A percentile compares a stretch with the other conserved stretches of the same genome.
Evolutionary conservation across 1,139 yeast genomes (phyloP).

Genomic region (Yamadazyma buinensis): DNA sequence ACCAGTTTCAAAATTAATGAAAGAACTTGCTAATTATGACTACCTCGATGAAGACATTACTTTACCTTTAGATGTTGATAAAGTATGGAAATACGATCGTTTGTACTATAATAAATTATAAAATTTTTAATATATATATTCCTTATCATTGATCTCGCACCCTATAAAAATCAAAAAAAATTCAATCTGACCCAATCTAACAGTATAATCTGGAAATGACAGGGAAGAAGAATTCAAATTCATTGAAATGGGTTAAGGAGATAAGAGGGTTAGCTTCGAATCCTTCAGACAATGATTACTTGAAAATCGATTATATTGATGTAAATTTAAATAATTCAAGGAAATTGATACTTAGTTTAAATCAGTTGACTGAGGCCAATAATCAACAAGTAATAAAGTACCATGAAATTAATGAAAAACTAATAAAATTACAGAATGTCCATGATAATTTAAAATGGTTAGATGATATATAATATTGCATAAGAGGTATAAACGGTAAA

Average conservation of each 20-base stretch:
- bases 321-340: conserved; percentile 43
- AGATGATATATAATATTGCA: background rate
- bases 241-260: conserved; percentile 29
- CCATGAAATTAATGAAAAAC: conserved; percentile 24
- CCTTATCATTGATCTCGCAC: too few species aligned
- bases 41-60: conserved; percentile 13
- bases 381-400: conserved; percentile 17
- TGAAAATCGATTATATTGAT: conserved; percentile 43
- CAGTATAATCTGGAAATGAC: conserved; percentile 1
- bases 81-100: conserved; percentile 33
- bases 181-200: too few species aligned
- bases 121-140: too few species aligned
- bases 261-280: conserved; percentile 39
- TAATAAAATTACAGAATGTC: conserved; percentile 24
- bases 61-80: conserved; percentile 27
- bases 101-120: conserved; percentile 10
- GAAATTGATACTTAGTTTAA: conserved; percentile 32
- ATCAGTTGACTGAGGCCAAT: conserved; percentile 21
- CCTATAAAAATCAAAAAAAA: too few species aligned
- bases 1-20: conserved; percentile 34
- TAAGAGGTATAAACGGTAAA: too few species aligned
- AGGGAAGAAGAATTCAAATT: conserved; percentile 5
- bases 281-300: conserved; percentile 34
- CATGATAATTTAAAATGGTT: conserved; percentile 30
- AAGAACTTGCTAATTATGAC: conserved; percentile 28